phyloP scores from a whole-genome alignment of 2,329 filamentous ascomycete genomes.

The Nothomitra cinnamomea region DNA sequence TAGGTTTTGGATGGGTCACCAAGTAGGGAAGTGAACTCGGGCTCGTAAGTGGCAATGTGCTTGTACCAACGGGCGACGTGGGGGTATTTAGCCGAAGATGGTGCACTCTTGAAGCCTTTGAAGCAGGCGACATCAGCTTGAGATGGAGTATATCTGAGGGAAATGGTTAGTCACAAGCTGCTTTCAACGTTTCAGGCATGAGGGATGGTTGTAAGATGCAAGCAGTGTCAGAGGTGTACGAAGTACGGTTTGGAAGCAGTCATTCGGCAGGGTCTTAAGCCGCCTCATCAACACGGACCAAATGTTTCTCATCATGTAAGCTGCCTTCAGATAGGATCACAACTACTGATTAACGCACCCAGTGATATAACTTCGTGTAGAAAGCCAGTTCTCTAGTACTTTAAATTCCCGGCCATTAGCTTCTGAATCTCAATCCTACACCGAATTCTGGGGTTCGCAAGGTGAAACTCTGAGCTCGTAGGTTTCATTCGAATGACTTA shows the following conservation, averaged over 20 bases:
- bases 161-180: slow-evolving; percentile 12
- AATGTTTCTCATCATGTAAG: slow-evolving; percentile 61
- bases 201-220: slow-evolving; percentile 5
- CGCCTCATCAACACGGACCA: slow-evolving; percentile 94
- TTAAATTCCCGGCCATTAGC: slow-evolving; percentile 6
- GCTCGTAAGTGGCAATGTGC: slow-evolving; percentile 86
- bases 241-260: slow-evolving; percentile 58
- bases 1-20: slow-evolving; percentile 81
- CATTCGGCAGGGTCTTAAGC: slow-evolving; percentile 78
- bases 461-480: not conserved
- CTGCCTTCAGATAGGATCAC: not conserved
- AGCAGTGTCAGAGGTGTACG: slow-evolving; percentile 55
- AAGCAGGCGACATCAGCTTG: slow-evolving; percentile 94
- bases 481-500: slow-evolving; percentile 23
- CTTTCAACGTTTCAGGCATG: no score
- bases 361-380: slow-evolving; percentile 63
- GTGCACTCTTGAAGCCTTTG: slow-evolving; percentile 67
- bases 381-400: slow-evolving; percentile 58
- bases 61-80: slow-evolving; percentile 97
- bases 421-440: no score
- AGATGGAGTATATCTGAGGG: slow-evolving; percentile 45
- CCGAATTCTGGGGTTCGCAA: no score
- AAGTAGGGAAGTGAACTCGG: slow-evolving; percentile 77
- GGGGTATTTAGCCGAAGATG: slow-evolving; percentile 75
- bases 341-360: slow-evolving; percentile 43